Evolutionary conservation across 2,329 filamentous ascomycete species (phyloP), one percentile per base, ranked within the genome.

Genomic region (Diaporthe vaccinii): DNA sequence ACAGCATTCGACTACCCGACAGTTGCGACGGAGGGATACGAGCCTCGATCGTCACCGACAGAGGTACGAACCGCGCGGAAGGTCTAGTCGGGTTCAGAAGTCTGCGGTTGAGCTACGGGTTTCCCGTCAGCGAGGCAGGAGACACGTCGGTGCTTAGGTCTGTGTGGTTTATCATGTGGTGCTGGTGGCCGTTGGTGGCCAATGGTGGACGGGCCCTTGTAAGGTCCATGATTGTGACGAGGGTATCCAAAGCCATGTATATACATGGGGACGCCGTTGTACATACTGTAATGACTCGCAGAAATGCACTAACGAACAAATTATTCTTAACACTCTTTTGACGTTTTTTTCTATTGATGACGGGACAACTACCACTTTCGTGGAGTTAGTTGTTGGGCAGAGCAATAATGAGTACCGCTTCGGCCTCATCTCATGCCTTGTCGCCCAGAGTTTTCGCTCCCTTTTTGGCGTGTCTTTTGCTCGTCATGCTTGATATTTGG

Each of bases 1-100:
- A 49, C 57, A 70, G 28, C 74, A 59, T 39, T 67, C 62, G 22
- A 72, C 31, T 14, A 65, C 61, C 9, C 75, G 73, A 70, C 75
- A 75, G 39, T 44, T 70, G 4, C 75, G 75, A 59, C 61, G 69
- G 34, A 65, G 69, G 34, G 68, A 70, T 2, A 41, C 14, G 3
- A 75, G 75, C 49, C 41, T 73, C 1, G 69, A 76, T 25, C 55
- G 73, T 15, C 49, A 75, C 28, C 59, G 73, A 41, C 28, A 49
- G 28, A 74, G 53, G 31, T 58, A 67, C 34, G 69, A 46, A 12
- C 44, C 36, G 4, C 51, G 49, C n/a, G 75, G 69, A 22, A 58
- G 31, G 39, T 14, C 61, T 22, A n/a, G 49, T 28, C 61, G 74
- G 34, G 41, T 58, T 7, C 34, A 67, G n/a, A 74, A 76, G 53